Evolutionary conservation across 257 asterid species (phyloP).

Genomic region (Dorcoceras hygrometricum): DNA sequence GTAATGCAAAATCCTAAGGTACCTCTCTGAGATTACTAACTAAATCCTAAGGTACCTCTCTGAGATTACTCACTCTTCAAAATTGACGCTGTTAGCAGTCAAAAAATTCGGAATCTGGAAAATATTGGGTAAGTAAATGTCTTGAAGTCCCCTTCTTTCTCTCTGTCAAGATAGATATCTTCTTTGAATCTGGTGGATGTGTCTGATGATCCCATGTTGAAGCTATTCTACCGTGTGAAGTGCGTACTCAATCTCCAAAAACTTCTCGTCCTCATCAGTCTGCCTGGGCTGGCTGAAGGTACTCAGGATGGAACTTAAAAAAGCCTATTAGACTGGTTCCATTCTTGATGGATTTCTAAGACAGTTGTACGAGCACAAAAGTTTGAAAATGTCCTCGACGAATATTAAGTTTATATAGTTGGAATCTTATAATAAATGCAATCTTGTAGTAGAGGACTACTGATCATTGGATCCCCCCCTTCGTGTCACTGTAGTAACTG

Average conservation of each 20-base stretch:
- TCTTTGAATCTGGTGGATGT: conserved; percentile 54
- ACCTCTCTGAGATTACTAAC: no score
- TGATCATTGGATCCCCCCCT: neutral
- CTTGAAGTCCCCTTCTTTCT: no score
- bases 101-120: neutral
- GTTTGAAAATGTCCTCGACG: neutral
- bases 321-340: neutral
- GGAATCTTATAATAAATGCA: neutral
- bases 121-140: no score
- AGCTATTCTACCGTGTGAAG: conserved; percentile 77
- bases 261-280: neutral
- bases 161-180: conserved; percentile 19
- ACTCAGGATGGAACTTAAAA: neutral
- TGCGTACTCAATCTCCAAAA: conserved; percentile 29
- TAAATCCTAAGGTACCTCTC: neutral
- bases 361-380: neutral
- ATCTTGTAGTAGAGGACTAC: neutral
- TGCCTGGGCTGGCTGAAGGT: neutral
- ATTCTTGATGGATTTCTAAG: neutral
- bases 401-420: neutral
- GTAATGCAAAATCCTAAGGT: neutral
- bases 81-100: neutral
- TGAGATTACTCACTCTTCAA: neutral
- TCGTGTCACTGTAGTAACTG: neutral
- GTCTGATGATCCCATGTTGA: conserved; percentile 67